These are phyloP conservation scores for Acer campestre DNA, from an alignment of 345 rosid species.

Conservation along the genomic window DNA sequence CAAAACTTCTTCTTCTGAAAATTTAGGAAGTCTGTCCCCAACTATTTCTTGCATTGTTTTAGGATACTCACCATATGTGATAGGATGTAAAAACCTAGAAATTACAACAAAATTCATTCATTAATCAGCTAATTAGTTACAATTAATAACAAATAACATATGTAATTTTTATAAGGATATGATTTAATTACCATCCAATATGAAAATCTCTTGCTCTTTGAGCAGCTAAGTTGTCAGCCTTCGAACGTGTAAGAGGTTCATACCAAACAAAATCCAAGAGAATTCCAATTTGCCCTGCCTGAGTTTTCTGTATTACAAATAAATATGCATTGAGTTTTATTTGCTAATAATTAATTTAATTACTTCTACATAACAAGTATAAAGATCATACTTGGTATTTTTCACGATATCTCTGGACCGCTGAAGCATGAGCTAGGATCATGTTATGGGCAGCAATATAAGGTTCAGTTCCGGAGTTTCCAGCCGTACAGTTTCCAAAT, in stretches of 20 bases:
- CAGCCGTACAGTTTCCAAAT: constrained; percentile 55
- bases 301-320: constrained; percentile 38
- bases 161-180: no score
- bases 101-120: neutral
- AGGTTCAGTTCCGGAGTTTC: constrained; percentile 67
- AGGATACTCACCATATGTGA: constrained; percentile 67
- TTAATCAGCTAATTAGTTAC: no score
- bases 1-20: constrained; percentile 33
- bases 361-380: neutral
- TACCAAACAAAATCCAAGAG: constrained; percentile 65
- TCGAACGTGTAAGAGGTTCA: constrained; percentile 53
- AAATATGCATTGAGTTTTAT: no score
- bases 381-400: constrained; percentile 43
- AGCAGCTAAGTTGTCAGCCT: constrained; percentile 61
- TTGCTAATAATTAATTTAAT: no score
- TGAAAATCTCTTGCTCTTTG: constrained; percentile 77
- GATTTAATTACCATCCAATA: constrained; percentile 52
- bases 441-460: constrained; percentile 58
- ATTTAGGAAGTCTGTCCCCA: constrained; percentile 54
- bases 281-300: constrained; percentile 61
- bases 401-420: constrained; percentile 54
- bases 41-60: constrained; percentile 55
- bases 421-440: constrained; percentile 56
- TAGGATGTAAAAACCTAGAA: constrained; percentile 60
- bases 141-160: no score